These are phyloP conservation scores for Cercospora citrullina DNA, from an alignment of 2,329 filamentous ascomycete genomes.

Conservation along the genomic window DNA sequence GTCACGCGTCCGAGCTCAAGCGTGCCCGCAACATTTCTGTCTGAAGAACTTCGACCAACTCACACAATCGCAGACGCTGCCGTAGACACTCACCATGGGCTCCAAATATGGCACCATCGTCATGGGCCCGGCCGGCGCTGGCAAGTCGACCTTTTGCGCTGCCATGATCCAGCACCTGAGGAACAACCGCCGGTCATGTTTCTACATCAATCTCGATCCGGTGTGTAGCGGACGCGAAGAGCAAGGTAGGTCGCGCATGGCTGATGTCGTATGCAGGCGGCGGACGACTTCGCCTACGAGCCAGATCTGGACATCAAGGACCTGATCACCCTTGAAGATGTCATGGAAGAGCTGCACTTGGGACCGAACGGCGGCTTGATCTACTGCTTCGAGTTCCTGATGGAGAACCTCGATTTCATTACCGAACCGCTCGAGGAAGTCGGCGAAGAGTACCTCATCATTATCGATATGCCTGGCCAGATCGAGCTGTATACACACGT, in stretches of 20 bases:
- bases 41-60: background rate
- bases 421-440: constrained; percentile 80
- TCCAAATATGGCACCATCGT: constrained; percentile 87
- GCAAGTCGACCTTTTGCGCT: constrained; percentile 95
- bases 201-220: constrained; percentile 92
- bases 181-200: constrained; percentile 86
- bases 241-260: constrained; percentile 11
- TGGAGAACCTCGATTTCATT: constrained; percentile 91
- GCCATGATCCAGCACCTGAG: constrained; percentile 90
- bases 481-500: constrained; percentile 99
- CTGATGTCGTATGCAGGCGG: constrained; percentile 61
- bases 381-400: constrained; percentile 94
- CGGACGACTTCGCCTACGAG: constrained; percentile 85
- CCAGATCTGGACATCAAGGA: constrained; percentile 96
- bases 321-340: constrained; percentile 88
- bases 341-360: constrained; percentile 90
- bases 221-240: constrained; percentile 6
- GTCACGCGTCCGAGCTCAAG: background rate
- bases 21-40: background rate
- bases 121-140: constrained; percentile 95
- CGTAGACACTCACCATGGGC: constrained; percentile 28
- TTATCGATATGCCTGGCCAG: constrained; percentile 98
- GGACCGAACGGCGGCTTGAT: constrained; percentile 92
- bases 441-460: constrained; percentile 93
- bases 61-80: background rate